Evolutionary conservation across 176 grass and related monocot species (phyloP).

Genomic region (Paspalum vaginatum): DNA sequence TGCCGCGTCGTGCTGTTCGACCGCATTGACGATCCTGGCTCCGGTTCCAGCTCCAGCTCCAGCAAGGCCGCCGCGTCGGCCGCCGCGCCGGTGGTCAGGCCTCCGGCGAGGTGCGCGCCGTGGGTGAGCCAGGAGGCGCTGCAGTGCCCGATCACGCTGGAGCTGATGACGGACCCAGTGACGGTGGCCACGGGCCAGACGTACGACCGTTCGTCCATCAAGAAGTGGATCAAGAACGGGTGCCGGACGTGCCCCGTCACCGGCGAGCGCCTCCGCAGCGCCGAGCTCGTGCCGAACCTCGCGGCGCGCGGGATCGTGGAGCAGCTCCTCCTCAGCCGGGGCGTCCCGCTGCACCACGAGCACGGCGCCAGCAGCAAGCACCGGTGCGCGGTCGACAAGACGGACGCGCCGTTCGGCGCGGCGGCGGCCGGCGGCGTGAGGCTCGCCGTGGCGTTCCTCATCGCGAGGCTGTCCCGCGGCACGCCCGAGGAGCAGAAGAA

Average conservation of each 20-base stretch:
- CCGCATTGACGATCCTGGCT: not conserved
- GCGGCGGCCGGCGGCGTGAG: constrained; percentile 42
- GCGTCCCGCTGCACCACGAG: constrained; percentile 36
- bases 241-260: constrained; percentile 74
- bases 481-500: constrained; percentile 50
- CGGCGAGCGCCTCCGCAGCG: constrained; percentile 58
- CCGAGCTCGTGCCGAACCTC: constrained; percentile 67
- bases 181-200: constrained; percentile 82
- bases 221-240: constrained; percentile 65
- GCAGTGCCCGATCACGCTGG: constrained; percentile 85
- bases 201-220: constrained; percentile 82
- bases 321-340: constrained; percentile 43
- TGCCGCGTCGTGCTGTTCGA: constrained; percentile 68
- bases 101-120: constrained; percentile 16
- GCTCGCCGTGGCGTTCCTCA: constrained; percentile 52
- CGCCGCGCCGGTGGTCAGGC: not conserved
- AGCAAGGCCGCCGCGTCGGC: not conserved
- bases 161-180: constrained; percentile 88
- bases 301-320: constrained; percentile 54
- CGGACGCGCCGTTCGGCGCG: constrained; percentile 42
- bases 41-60: not conserved
- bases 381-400: constrained; percentile 50
- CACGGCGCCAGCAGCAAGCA: constrained; percentile 43
- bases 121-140: constrained; percentile 47
- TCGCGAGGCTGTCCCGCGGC: constrained; percentile 47